phyloP scores from a whole-genome alignment of 768 basidiomycete species.

The Trametes maxima region DNA sequence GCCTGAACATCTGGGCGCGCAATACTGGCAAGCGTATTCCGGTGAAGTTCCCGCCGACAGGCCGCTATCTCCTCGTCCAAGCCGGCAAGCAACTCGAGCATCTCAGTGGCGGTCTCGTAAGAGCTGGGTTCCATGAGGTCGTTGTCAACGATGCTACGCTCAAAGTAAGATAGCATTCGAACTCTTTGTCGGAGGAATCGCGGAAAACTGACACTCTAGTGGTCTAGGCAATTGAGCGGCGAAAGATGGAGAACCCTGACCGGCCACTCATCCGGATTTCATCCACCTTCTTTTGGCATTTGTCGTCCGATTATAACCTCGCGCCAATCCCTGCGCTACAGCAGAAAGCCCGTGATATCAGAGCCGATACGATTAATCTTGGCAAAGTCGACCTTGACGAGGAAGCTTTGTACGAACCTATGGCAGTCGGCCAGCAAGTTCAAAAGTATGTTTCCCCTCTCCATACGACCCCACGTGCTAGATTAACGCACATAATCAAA shows the following conservation, averaged over 20 bases:
- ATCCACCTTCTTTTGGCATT: slow-evolving; percentile 95
- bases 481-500: neutral
- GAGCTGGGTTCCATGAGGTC: slow-evolving; percentile 94
- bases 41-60: slow-evolving; percentile 82
- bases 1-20: slow-evolving; percentile 92
- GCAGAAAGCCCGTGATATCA: slow-evolving; percentile 48
- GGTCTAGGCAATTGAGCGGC: slow-evolving; percentile 60
- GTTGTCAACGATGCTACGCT: slow-evolving; percentile 84
- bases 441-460: slow-evolving; percentile 56
- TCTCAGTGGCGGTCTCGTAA: slow-evolving; percentile 79
- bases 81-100: slow-evolving; percentile 96
- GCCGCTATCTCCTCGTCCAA: slow-evolving; percentile 85
- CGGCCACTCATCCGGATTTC: slow-evolving; percentile 96
- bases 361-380: slow-evolving; percentile 41
- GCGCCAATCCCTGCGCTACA: slow-evolving; percentile 59
- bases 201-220: neutral
- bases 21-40: slow-evolving; percentile 90
- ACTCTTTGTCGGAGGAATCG: neutral
- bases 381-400: slow-evolving; percentile 44
- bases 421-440: slow-evolving; percentile 92
- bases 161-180: slow-evolving; percentile 42
- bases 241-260: slow-evolving; percentile 58
- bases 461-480: neutral
- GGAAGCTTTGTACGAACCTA: slow-evolving; percentile 55
- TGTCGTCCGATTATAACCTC: slow-evolving; percentile 84